phyloP scores from a whole-genome alignment of 345 rosid species.

The Noccaea caerulescens region DNA sequence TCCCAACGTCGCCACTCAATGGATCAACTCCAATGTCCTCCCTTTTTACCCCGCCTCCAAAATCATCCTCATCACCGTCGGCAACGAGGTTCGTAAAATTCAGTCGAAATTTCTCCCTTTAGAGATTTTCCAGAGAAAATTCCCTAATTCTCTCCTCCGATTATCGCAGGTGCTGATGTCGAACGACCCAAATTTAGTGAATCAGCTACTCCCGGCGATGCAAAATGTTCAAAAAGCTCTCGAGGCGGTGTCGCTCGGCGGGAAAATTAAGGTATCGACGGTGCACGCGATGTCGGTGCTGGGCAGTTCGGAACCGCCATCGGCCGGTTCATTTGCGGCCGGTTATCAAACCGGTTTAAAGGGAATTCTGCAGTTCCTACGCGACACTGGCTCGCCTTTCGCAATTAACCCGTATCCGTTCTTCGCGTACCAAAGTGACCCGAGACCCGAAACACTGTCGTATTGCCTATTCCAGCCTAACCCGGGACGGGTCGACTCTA shows the following conservation, averaged over 20 bases:
- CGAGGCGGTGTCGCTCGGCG: conserved; percentile 66
- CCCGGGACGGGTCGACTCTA: conserved; percentile 83
- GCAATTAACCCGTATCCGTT: conserved; percentile 89
- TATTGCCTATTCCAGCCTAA: conserved; percentile 91
- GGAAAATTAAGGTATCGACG: conserved; percentile 83
- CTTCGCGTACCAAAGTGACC: conserved; percentile 88
- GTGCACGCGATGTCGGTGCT: conserved; percentile 88
- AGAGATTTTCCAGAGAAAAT: neutral
- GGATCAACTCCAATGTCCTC: conserved; percentile 76
- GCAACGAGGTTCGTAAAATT: conserved; percentile 71
- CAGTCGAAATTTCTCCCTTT: neutral
- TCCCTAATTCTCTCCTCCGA: neutral
- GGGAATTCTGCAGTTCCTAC: conserved; percentile 68
- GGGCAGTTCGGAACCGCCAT: conserved; percentile 82
- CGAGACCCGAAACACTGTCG: conserved; percentile 83
- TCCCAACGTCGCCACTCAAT: conserved; percentile 71
- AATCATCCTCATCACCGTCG: conserved; percentile 78
- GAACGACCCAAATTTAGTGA: conserved; percentile 66
- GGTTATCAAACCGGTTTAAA: conserved; percentile 60
- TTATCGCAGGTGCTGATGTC: conserved; percentile 61
- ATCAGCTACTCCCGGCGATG: conserved; percentile 90
- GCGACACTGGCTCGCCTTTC: conserved; percentile 76
- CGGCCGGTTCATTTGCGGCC: conserved; percentile 66
- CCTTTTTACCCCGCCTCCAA: conserved; percentile 85
- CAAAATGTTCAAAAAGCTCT: conserved; percentile 78